These are phyloP conservation scores for Dictyostelium brefeldianum DNA, from an alignment of 78 protist genomes.

Conservation along the genomic window DNA sequence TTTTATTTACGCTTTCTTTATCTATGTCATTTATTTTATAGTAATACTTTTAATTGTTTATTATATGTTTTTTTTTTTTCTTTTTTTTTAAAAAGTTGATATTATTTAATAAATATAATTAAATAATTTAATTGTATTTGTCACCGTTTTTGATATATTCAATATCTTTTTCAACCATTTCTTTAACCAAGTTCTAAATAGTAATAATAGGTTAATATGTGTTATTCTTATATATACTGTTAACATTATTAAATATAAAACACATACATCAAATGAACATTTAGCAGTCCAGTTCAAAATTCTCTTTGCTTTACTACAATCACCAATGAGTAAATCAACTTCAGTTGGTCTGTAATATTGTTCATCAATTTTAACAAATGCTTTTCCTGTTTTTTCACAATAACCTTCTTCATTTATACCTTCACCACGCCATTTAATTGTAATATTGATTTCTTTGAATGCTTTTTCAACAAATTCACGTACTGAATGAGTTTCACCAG, in stretches of 20 bases:
- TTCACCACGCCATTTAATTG: constrained; percentile 89
- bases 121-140: constrained; percentile 47
- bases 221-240: too few relatives aligned
- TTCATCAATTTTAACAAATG: constrained; percentile 67
- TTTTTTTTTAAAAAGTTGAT: too few relatives aligned
- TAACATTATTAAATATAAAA: neutral
- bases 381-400: constrained; percentile 26
- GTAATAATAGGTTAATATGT: too few relatives aligned
- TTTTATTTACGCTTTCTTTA: too few relatives aligned
- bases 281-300: constrained; percentile 88
- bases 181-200: constrained; percentile 86
- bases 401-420: constrained; percentile 88
- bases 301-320: constrained; percentile 89
- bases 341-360: constrained; percentile 95
- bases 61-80: too few relatives aligned
- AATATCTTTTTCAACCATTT: constrained; percentile 93
- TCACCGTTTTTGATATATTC: constrained; percentile 59
- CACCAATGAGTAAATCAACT: constrained; percentile 94
- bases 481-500: constrained; percentile 94
- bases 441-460: constrained; percentile 84
- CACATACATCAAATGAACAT: constrained; percentile 57
- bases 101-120: too few relatives aligned
- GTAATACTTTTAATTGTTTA: too few relatives aligned
- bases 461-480: constrained; percentile 90
- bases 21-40: too few relatives aligned